These are phyloP conservation scores for Apiospora saccharicola DNA, from an alignment of 2,329 filamentous ascomycete genomes.

Conservation along the genomic window DNA sequence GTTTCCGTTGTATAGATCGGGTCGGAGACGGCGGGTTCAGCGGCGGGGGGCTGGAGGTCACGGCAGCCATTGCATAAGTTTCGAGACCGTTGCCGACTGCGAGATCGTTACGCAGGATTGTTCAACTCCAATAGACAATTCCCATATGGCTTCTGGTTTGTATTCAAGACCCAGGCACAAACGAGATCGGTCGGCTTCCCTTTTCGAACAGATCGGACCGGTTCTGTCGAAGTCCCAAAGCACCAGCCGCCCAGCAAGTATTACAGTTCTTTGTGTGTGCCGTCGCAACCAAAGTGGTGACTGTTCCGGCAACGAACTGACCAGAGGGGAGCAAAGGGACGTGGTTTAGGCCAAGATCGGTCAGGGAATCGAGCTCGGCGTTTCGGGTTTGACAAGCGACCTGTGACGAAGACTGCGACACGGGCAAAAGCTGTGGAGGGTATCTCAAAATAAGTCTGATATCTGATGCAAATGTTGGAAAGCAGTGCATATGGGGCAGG, in stretches of 20 bases:
- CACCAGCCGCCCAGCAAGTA: neutral
- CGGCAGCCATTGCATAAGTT: slow-evolving; percentile 39
- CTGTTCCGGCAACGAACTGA: neutral
- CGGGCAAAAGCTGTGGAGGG: slow-evolving; percentile 31
- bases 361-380: slow-evolving; percentile 13
- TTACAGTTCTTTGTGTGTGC: neutral
- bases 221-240: neutral
- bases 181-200: neutral
- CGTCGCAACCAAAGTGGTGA: neutral
- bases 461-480: slow-evolving; percentile 35
- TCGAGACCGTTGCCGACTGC: slow-evolving; percentile 9
- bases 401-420: neutral
- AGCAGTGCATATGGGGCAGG: slow-evolving; percentile 27
- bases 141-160: neutral
- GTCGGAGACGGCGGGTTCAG: slow-evolving; percentile 38
- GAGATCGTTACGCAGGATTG: slow-evolving; percentile 1
- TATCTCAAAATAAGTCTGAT: slow-evolving; percentile 38
- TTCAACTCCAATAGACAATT: neutral
- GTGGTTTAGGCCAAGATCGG: neutral
- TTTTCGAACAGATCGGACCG: neutral
- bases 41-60: slow-evolving; percentile 39
- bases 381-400: slow-evolving; percentile 25
- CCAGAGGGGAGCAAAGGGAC: neutral
- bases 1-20: slow-evolving; percentile 38
- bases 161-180: neutral